A percentile compares a stretch with the other conserved stretches of the same genome.
These are phyloP conservation scores for Pseudonectria buxi DNA, from an alignment of 2,329 filamentous ascomycete genomes.

Conservation along the genomic window DNA sequence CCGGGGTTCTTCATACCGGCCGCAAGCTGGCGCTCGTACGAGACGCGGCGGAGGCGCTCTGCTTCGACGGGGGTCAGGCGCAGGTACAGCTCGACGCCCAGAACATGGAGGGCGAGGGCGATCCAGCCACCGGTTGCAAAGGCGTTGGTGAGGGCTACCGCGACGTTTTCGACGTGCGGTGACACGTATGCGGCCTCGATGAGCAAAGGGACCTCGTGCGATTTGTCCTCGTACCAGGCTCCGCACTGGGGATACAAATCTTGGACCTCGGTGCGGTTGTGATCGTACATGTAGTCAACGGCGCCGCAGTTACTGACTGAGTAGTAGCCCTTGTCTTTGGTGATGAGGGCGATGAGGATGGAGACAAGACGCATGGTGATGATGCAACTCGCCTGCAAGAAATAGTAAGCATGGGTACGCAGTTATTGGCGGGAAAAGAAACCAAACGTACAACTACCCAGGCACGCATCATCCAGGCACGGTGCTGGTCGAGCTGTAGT, in stretches of 20 bases:
- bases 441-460: slow-evolving; percentile 38
- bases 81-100: slow-evolving; percentile 44
- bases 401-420: background rate
- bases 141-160: slow-evolving; percentile 36
- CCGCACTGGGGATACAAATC: slow-evolving; percentile 39
- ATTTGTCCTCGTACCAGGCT: slow-evolving; percentile 26
- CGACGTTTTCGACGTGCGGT: slow-evolving; percentile 24
- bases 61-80: slow-evolving; percentile 46
- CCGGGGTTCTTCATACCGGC: slow-evolving; percentile 45
- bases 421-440: slow-evolving; percentile 1
- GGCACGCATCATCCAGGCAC: slow-evolving; percentile 56
- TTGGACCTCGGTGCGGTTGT: slow-evolving; percentile 21
- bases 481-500: slow-evolving; percentile 56
- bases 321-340: slow-evolving; percentile 25
- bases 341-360: slow-evolving; percentile 33
- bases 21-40: slow-evolving; percentile 49
- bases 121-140: slow-evolving; percentile 51
- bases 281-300: slow-evolving; percentile 34
- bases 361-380: slow-evolving; percentile 46
- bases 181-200: slow-evolving; percentile 28
- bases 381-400: slow-evolving; percentile 39
- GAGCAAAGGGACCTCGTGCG: slow-evolving; percentile 8
- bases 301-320: slow-evolving; percentile 38
- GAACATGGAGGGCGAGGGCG: slow-evolving; percentile 42
- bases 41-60: slow-evolving; percentile 47